Percentiles rank a stretch among this genome's conserved stretches.
These are phyloP conservation scores for Cicer bijugum DNA, from an alignment of 306 rosid genomes.

Conservation along the genomic window DNA sequence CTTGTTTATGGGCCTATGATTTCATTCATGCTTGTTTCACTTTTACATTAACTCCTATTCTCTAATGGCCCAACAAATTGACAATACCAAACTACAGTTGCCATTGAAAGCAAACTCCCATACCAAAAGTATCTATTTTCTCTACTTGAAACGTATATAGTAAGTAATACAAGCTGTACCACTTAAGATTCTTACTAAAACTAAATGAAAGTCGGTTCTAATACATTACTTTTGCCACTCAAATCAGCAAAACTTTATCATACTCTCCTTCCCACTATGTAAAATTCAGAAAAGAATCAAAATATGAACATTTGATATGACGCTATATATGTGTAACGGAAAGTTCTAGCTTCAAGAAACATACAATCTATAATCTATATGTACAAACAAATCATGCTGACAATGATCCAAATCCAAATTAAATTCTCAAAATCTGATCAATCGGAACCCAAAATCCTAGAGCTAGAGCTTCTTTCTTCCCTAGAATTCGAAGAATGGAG, in stretches of 20 bases:
- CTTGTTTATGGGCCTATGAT: background rate
- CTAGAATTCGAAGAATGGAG: conserved; percentile 44
- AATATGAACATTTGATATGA: conserved; percentile 42
- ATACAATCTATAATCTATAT: conserved; percentile 42
- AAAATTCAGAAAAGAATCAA: conserved; percentile 40
- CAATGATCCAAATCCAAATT: conserved; percentile 37
- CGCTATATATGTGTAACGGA: conserved; percentile 44
- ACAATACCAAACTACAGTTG: conserved; percentile 21
- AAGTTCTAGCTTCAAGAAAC: conserved; percentile 32
- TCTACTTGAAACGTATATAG: background rate
- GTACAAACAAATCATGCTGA: conserved; percentile 40
- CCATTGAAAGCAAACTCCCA: conserved; percentile 1
- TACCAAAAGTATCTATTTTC: background rate
- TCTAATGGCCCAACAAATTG: conserved; percentile 16
- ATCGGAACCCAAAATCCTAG: conserved; percentile 43
- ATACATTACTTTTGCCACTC: background rate
- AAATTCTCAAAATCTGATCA: conserved; percentile 21
- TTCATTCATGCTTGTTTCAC: conserved; percentile 26
- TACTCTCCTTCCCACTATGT: background rate
- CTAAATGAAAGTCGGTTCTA: conserved; percentile 23
- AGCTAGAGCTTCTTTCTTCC: conserved; percentile 50
- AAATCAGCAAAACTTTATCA: conserved; percentile 38
- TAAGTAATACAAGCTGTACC: background rate
- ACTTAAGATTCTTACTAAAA: conserved; percentile 4
- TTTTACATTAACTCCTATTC: background rate